Evolutionary conservation across 2,329 filamentous ascomycete species (phyloP), one percentile per base, ranked within the genome.

Genomic region (Aspergillus floridensis): DNA sequence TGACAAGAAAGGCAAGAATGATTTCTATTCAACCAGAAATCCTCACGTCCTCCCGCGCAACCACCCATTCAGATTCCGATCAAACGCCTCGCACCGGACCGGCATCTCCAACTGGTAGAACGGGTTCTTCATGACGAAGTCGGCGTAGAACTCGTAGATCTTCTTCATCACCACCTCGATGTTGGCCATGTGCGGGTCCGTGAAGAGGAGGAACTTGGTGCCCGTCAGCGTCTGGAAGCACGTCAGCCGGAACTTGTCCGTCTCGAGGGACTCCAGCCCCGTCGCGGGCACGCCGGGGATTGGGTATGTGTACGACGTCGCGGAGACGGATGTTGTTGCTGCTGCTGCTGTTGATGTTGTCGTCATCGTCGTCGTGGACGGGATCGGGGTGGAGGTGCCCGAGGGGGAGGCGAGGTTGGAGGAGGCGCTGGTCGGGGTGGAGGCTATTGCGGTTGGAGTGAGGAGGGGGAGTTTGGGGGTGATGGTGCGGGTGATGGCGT

Each of bases 81-180:
- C 95, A 79, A 97, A 99, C 68, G 92, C 90, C 72, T 98, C 95
- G 77, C 95, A 96, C 62, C 95, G 84, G 56, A 99, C 87, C 6
- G 95, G 95, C 93, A 98, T 99, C 80, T 99, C 95, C 59, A 96
- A 82, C 72, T 95, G 93, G 79, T 98, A 98, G 73, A 99, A 99
- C 1, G 95, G 95, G 76, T 99, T 99, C 83, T 98, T 99, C 92
- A 97, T 98, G 67, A 99, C 95, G 74, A 91, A 98, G 77, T 99
- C 95, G 53, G 91, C 86, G 79, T 98, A 99, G 55, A 98, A 79
- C 75, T 98, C 95, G 75, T 99, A 98, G 69, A 97, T 88, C 75
- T 87, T 89, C 72, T 87, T 84, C 67, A 96, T 88, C 49, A 93
- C 89, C 12, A 86, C 83, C 69, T 98, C 95, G 44, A 96, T 88